A percentile compares a stretch with the other conserved stretches of the same genome.
Evolutionary conservation across 1,284 basidiomycete genomes (phyloP).

Genomic region (Cystobasidiaceae sp.): DNA sequence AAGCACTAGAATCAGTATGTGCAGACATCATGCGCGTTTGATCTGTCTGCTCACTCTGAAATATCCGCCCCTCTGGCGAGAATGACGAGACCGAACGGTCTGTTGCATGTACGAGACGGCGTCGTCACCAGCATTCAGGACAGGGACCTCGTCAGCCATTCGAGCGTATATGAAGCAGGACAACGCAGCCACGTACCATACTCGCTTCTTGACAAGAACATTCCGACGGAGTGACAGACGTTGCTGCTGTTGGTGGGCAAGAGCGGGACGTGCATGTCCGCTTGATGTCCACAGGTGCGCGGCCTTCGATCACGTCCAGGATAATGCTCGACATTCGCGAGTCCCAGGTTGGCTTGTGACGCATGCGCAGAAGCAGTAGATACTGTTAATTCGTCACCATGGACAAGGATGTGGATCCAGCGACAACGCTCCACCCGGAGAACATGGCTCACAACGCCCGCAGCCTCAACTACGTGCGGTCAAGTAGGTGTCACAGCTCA

Average conservation of each 20-base stretch:
- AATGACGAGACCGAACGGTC: constrained; percentile 31
- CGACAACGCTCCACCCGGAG: constrained; percentile 10
- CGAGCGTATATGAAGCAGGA: not conserved
- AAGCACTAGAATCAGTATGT: not conserved
- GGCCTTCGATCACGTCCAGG: not conserved
- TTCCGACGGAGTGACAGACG: not conserved
- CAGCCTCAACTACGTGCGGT: constrained; percentile 20
- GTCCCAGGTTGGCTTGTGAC: too few species aligned
- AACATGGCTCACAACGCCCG: constrained; percentile 27
- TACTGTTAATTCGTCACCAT: not conserved
- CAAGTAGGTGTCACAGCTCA: constrained; percentile 16
- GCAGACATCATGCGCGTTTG: not conserved
- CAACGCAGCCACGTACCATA: constrained; percentile 10
- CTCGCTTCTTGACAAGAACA: constrained; percentile 28
- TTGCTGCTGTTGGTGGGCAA: not conserved
- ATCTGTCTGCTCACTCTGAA: constrained; percentile 20
- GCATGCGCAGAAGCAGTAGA: too few species aligned
- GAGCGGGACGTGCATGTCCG: too few species aligned
- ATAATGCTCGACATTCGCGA: not conserved
- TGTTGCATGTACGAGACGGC: too few species aligned
- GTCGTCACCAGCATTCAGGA: too few species aligned
- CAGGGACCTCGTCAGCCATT: too few species aligned
- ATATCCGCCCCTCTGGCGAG: constrained; percentile 31
- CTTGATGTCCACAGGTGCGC: too few species aligned
- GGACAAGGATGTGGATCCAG: constrained; percentile 20